Percentiles rank a stretch among this genome's conserved stretches.
phyloP scores from a whole-genome alignment of 1,139 yeast genomes.

The Suhomyces taliae region DNA sequence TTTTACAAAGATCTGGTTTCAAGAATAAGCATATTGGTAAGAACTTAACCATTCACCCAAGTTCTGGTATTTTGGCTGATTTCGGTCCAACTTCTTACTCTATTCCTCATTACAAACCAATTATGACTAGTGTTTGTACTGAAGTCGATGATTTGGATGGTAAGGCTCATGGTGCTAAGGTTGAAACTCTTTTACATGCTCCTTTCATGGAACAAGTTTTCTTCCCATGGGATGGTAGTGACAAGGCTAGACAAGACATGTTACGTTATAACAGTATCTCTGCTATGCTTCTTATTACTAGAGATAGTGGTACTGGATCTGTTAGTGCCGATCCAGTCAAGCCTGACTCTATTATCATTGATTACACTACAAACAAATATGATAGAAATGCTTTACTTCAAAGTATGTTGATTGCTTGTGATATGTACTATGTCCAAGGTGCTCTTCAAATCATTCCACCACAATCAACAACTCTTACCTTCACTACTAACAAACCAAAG shows the following conservation, averaged over 20 bases:
- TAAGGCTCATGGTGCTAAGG: slow-evolving; percentile 54
- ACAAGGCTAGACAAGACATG: slow-evolving; percentile 33
- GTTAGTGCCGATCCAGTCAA: slow-evolving; percentile 36
- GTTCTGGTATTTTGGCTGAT: slow-evolving; percentile 42
- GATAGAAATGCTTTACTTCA: slow-evolving; percentile 45
- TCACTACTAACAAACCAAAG: slow-evolving; percentile 41
- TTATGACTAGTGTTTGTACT: slow-evolving; percentile 53
- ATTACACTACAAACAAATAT: slow-evolving; percentile 42
- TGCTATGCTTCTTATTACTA: slow-evolving; percentile 46
- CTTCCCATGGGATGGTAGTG: slow-evolving; percentile 47
- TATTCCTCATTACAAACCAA: slow-evolving; percentile 43
- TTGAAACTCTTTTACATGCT: slow-evolving; percentile 51
- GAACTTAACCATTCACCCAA: slow-evolving; percentile 58
- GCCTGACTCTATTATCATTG: slow-evolving; percentile 40
- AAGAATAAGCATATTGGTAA: slow-evolving; percentile 54
- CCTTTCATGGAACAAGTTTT: slow-evolving; percentile 43
- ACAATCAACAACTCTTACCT: slow-evolving; percentile 38
- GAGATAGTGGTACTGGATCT: slow-evolving; percentile 48
- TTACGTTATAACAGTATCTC: slow-evolving; percentile 42
- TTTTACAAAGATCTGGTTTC: slow-evolving; percentile 54
- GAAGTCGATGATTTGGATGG: slow-evolving; percentile 57
- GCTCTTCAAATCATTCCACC: slow-evolving; percentile 48
- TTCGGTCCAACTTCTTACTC: slow-evolving; percentile 36
- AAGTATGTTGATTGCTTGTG: slow-evolving; percentile 45
- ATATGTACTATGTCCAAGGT: slow-evolving; percentile 52